Base-by-base conservation (phyloP, 306 rosid species). In the Styphnolobium japonicum region DNA sequence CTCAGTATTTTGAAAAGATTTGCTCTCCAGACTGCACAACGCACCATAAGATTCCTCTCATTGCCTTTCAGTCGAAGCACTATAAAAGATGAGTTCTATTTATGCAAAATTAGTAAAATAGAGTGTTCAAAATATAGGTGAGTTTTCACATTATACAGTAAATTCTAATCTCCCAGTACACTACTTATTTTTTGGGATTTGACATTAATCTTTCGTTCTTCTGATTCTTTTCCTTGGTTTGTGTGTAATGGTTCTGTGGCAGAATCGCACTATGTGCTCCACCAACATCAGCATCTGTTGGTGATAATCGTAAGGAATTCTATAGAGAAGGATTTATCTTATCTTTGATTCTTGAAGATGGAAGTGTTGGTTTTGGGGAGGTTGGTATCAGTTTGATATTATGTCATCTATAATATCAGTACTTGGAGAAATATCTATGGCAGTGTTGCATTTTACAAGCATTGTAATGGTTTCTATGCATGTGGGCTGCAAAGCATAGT, bases 351-450 rank as follows among this genome's bases (percentile, higher is more conserved):
- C 94, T 94, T 53, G 97, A 89, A 83, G 97, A 92, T 80, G 98
- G 97, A 53, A 87, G 87, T 75, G 80, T 83, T 72, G 98, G 97
- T 83, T 86, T 78, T 88, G 98, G 98, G 49, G 98, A 94, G 98
- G 98, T 92, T 83, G 73, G 94, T 85, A 64, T 80, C 52, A 10
- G 15, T 70, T 81, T 68, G 43, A 78, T 57, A 11, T 73, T 69
- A 8, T 52, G 43, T 82, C 43, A 39, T 56, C 42, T 19, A 60
- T 64, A 48, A 49, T 60, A 65, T 53, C 40, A 21, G 40, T 65
- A 19, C 18, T 0, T 36, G 29, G 68, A 52, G 53, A 66, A 64
- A 49, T 62, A 63, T 21, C 12, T 34, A 45, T 55, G 53, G 75
- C 61, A 22, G 2, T 39, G 71, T 9, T 63, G 49, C 60, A 71